A percentile compares a stretch with the other conserved stretches of the same genome.
These are phyloP conservation scores for Saccharum officinarum DNA, from an alignment of 176 grass and related monocot species.

Conservation along the genomic window DNA sequence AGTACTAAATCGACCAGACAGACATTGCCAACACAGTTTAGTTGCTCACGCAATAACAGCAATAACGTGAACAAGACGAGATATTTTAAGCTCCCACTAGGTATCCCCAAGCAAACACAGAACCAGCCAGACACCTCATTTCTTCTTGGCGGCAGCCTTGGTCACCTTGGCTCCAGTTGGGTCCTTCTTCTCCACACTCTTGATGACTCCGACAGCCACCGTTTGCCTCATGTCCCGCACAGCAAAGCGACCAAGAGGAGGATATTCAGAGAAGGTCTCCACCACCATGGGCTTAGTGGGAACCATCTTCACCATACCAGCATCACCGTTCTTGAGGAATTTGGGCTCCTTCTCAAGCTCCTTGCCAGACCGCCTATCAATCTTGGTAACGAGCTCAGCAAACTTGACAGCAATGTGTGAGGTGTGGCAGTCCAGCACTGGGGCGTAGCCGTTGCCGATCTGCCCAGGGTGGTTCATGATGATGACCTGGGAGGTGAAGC, in stretches of 20 bases:
- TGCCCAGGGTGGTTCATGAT: constrained; percentile 96
- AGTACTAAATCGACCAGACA: not conserved
- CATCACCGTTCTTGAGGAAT: too few relatives aligned
- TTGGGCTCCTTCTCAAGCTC: too few relatives aligned
- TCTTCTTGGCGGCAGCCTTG: constrained; percentile 90
- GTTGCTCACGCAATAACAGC: too few relatives aligned
- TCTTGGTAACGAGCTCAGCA: constrained; percentile 73
- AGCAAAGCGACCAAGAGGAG: constrained; percentile 82
- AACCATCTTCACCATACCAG: too few relatives aligned
- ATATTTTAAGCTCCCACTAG: too few relatives aligned
- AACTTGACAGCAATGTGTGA: constrained; percentile 96
- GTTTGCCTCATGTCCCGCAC: constrained; percentile 83
- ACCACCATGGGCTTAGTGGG: constrained; percentile 34
- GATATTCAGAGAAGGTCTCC: constrained; percentile 69
- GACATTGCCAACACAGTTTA: not conserved
- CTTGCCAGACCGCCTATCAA: too few relatives aligned
- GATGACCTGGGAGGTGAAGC: constrained; percentile 85
- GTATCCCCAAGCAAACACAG: too few relatives aligned
- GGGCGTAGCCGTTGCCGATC: constrained; percentile 83
- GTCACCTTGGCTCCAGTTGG: constrained; percentile 77
- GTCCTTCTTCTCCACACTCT: constrained; percentile 79
- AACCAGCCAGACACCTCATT: constrained; percentile 38
- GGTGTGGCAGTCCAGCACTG: constrained; percentile 88
- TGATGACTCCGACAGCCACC: constrained; percentile 84
- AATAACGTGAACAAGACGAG: too few relatives aligned